A percentile compares a stretch with the other conserved stretches of the same genome.
These are phyloP conservation scores for Backusella luteola DNA, from an alignment of 192 early-diverging fungal species.

Conservation along the genomic window DNA sequence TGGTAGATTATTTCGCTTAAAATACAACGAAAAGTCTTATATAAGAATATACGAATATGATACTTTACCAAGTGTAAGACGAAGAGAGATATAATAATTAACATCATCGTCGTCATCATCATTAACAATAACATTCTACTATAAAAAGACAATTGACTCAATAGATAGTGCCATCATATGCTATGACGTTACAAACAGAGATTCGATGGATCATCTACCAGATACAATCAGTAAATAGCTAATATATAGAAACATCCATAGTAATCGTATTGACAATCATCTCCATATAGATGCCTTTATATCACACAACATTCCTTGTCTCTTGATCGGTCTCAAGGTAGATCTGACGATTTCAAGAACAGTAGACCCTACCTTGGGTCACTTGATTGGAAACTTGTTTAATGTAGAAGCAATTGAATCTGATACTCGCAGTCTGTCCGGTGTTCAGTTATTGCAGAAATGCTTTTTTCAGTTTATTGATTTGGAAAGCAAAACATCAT, in stretches of 20 bases:
- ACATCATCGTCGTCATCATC: too few species aligned
- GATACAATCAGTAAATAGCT: constrained; percentile 32
- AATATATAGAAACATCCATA: neutral
- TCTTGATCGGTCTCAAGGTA: constrained; percentile 30
- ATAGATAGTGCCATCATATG: constrained; percentile 31
- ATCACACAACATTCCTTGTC: constrained; percentile 16
- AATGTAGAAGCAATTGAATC: constrained; percentile 13
- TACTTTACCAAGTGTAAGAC: neutral
- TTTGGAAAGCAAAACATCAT: neutral
- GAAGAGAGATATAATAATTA: too few species aligned
- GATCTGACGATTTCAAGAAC: constrained; percentile 23
- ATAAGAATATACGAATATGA: neutral
- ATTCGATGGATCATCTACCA: constrained; percentile 33
- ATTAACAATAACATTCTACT: neutral
- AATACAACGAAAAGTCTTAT: constrained; percentile 1
- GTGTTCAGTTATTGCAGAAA: constrained; percentile 12
- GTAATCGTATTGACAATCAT: neutral
- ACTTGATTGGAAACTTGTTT: constrained; percentile 12
- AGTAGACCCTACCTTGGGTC: constrained; percentile 19
- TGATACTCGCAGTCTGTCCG: neutral
- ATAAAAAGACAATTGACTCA: neutral
- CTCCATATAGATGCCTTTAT: constrained; percentile 12
- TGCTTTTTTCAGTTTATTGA: neutral
- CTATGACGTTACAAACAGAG: constrained; percentile 25
- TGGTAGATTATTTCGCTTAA: constrained; percentile 12